Percentiles rank a stretch among this genome's conserved stretches.
Evolutionary conservation across 1,284 basidiomycete species (phyloP).

Genomic region (Xerocomus minutiporus): DNA sequence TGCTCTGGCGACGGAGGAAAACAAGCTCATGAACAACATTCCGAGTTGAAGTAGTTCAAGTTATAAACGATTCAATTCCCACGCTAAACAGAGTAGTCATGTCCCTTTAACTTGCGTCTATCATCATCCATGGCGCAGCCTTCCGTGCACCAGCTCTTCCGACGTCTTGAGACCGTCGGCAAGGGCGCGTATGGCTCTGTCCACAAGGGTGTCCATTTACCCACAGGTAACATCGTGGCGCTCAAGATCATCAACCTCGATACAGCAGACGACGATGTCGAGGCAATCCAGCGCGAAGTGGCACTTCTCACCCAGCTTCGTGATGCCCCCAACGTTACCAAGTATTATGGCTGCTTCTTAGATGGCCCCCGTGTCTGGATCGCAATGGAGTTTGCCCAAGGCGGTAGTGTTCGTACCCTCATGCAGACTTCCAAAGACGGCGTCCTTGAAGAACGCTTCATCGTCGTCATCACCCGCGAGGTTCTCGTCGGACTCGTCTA

Average conservation of each 20-base stretch:
- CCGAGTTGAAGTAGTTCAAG: background rate
- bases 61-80: constrained; percentile 14
- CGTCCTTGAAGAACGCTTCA: constrained; percentile 86
- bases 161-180: constrained; percentile 77
- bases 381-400: constrained; percentile 96
- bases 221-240: constrained; percentile 83
- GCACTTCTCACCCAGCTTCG: constrained; percentile 87
- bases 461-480: constrained; percentile 85
- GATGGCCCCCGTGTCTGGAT: constrained; percentile 97
- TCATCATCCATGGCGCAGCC: constrained; percentile 36
- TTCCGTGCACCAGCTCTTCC: constrained; percentile 56
- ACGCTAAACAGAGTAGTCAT: constrained; percentile 11
- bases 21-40: constrained; percentile 20
- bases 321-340: constrained; percentile 87
- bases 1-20: constrained; percentile 25
- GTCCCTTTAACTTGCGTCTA: background rate
- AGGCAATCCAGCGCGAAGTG: constrained; percentile 95
- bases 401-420: constrained; percentile 90
- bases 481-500: constrained; percentile 82
- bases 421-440: constrained; percentile 82
- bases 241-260: constrained; percentile 99
- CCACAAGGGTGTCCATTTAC: constrained; percentile 86
- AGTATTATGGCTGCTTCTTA: constrained; percentile 94
- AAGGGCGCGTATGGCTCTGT: constrained; percentile 95
- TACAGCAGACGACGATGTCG: constrained; percentile 94